phyloP scores from a whole-genome alignment of 2,329 filamentous ascomycete species.

The Penicillium sp. region DNA sequence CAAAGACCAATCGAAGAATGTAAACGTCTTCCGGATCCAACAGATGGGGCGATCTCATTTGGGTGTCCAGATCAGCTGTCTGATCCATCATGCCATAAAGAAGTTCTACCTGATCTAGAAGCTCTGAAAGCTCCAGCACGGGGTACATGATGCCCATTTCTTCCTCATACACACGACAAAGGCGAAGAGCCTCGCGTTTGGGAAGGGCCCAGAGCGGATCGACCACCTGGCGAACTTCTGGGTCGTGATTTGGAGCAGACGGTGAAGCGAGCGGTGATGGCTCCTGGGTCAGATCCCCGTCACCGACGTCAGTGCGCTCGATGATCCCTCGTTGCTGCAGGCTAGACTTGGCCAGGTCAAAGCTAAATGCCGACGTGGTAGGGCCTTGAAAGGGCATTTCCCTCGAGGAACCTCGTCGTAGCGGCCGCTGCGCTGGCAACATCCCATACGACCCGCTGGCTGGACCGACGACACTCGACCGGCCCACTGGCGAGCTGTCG shows the following conservation, averaged over 20 bases:
- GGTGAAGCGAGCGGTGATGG: slow-evolving; percentile 34
- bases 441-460: slow-evolving; percentile 7
- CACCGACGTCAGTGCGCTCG: slow-evolving; percentile 46
- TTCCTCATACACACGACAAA: slow-evolving; percentile 78
- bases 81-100: slow-evolving; percentile 50
- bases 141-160: slow-evolving; percentile 91
- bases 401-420: slow-evolving; percentile 34
- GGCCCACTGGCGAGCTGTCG: slow-evolving; percentile 11
- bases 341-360: slow-evolving; percentile 81
- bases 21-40: slow-evolving; percentile 62
- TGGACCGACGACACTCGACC: slow-evolving; percentile 6
- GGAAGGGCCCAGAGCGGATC: slow-evolving; percentile 77
- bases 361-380: slow-evolving; percentile 76
- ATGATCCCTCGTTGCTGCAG: slow-evolving; percentile 84
- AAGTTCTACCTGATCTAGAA: slow-evolving; percentile 65
- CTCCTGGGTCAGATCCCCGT: slow-evolving; percentile 55
- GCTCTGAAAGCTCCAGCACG: slow-evolving; percentile 66
- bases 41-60: slow-evolving; percentile 35
- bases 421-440: slow-evolving; percentile 10
- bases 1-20: slow-evolving; percentile 77
- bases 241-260: slow-evolving; percentile 19
- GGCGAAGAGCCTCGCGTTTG: slow-evolving; percentile 72
- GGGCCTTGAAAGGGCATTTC: slow-evolving; percentile 74
- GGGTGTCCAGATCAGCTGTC: background rate
- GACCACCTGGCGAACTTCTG: slow-evolving; percentile 36